Evolutionary conservation across 2,329 filamentous ascomycete genomes (phyloP), one percentile per base, ranked within the genome.

Genomic region (Pseudogymnoascus sp.): DNA sequence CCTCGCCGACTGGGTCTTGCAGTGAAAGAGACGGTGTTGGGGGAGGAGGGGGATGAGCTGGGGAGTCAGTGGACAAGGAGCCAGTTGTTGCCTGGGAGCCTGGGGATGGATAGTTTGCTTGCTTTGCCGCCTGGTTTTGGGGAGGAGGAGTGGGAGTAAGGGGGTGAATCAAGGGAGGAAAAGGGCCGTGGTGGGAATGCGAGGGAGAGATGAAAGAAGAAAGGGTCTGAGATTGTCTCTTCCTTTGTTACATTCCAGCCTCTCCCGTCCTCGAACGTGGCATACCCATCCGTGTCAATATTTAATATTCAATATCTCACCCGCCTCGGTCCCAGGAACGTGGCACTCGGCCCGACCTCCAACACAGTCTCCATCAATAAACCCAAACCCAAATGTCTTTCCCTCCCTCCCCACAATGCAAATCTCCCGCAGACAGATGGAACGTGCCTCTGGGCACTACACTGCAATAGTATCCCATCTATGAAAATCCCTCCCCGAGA

Each of bases 61-160:
- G 46, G 46, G 46, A 56, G 46, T 56, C 46, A 56, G 26, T 56
- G 46, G 46, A 56, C 46, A 26, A 56, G 46, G 46, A 56, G 46
- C 5, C 46, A 56, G 26, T 19, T 56, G 46, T 7, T 56, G 46
- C 46, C 46, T 2, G 46, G 46, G 26, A 56, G 46, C 13, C 33
- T 56, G 46, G 46, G 46, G 46, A 56, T 56, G 46, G 46, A 56
- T 56, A 56, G 46, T 56, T 56, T 56, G 46, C 46, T 56, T 56
- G 46, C 26, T 56, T 31, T 56, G 46, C 46, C 46, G 46, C 46
- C 46, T 11, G 46, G 46, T 0, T 56, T 17, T 29, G 46, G 46
- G n/a, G 46, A 33, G 2, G 46, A 50, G 23, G 44, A 17, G 4
- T 53, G 44, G 44, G 42, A 53, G 44, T 53, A 23, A 53, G 23